These are phyloP conservation scores for Chamaecyparis obtusa DNA, from an alignment of 75 land plant genomes.

Conservation along the genomic window DNA sequence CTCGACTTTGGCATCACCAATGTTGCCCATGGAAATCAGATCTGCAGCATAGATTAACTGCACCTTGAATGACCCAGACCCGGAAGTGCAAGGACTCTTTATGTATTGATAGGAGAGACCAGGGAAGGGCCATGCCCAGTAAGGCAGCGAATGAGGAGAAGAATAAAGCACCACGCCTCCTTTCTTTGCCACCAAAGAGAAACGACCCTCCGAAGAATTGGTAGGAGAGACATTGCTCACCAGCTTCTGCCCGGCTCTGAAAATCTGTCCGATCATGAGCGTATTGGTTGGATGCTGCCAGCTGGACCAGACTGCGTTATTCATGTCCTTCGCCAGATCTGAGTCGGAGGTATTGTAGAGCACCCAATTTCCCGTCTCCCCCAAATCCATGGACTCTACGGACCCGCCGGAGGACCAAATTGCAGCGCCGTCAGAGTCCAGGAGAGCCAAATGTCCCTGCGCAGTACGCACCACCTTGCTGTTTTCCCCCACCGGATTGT, in stretches of 20 bases:
- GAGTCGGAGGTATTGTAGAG: not conserved
- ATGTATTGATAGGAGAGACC: conserved; percentile 7
- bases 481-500: not conserved
- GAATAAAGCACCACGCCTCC: conserved; percentile 1
- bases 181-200: not conserved
- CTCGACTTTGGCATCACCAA: not conserved
- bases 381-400: conserved; percentile 1
- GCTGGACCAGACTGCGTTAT: not conserved
- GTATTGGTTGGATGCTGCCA: conserved; percentile 7
- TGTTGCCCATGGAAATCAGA: not conserved
- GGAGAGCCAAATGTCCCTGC: not conserved
- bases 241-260: conserved; percentile 5
- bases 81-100: not conserved
- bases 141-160: not conserved
- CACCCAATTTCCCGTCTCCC: not conserved
- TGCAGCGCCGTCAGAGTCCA: not conserved
- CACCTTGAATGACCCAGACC: not conserved
- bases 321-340: not conserved
- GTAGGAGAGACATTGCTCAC: not conserved
- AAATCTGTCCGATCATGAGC: conserved; percentile 1
- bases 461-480: not conserved
- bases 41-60: not conserved
- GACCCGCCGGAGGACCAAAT: conserved; percentile 1
- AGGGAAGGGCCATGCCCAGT: not conserved
- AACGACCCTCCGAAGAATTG: not conserved